A percentile compares a stretch with the other conserved stretches of the same genome.
phyloP scores from a whole-genome alignment of 192 early-diverging fungal genomes.

The Coemansia sp. region DNA sequence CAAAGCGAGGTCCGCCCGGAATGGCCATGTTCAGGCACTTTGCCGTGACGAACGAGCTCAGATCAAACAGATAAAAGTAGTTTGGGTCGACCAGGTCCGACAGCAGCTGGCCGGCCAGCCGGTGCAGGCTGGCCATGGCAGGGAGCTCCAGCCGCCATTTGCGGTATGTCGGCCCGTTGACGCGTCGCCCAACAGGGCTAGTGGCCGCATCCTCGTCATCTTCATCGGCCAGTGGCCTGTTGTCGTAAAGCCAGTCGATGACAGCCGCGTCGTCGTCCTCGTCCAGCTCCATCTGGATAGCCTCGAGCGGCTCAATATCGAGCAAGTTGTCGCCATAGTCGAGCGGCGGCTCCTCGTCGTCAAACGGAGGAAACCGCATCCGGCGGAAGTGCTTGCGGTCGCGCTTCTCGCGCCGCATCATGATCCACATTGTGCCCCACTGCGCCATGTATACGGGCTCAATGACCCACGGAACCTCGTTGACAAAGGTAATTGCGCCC shows the following conservation, averaged over 20 bases:
- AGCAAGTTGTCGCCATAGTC: slow-evolving; percentile 99
- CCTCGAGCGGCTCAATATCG: slow-evolving; percentile 96
- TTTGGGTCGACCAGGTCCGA: slow-evolving; percentile 94
- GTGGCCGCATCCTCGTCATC: slow-evolving; percentile 32
- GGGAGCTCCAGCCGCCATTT: slow-evolving; percentile 88
- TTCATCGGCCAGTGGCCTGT: slow-evolving; percentile 73
- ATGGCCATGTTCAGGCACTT: slow-evolving; percentile 98
- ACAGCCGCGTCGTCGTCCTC: slow-evolving; percentile 90
- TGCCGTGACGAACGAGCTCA: slow-evolving; percentile 92
- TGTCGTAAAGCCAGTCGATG: slow-evolving; percentile 96
- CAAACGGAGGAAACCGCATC: slow-evolving; percentile 97
- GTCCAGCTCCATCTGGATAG: slow-evolving; percentile 98
- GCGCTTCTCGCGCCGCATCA: slow-evolving; percentile 99
- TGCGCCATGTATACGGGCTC: slow-evolving; percentile 98
- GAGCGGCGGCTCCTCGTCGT: slow-evolving; percentile 98
- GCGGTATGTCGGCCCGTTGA: slow-evolving; percentile 87
- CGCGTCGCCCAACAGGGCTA: slow-evolving; percentile 35
- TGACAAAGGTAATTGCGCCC: slow-evolving; percentile 98
- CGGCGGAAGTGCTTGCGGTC: slow-evolving; percentile 97
- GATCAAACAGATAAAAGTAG: slow-evolving; percentile 97
- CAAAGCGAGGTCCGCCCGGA: slow-evolving; percentile 96
- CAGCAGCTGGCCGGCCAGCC: slow-evolving; percentile 84
- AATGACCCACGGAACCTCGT: slow-evolving; percentile 92
- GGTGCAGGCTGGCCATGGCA: slow-evolving; percentile 91
- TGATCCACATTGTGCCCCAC: slow-evolving; percentile 99